Conservation (phyloP, 2,329 filamentous ascomycete genomes). For the Thyridium curvatum region DNA sequence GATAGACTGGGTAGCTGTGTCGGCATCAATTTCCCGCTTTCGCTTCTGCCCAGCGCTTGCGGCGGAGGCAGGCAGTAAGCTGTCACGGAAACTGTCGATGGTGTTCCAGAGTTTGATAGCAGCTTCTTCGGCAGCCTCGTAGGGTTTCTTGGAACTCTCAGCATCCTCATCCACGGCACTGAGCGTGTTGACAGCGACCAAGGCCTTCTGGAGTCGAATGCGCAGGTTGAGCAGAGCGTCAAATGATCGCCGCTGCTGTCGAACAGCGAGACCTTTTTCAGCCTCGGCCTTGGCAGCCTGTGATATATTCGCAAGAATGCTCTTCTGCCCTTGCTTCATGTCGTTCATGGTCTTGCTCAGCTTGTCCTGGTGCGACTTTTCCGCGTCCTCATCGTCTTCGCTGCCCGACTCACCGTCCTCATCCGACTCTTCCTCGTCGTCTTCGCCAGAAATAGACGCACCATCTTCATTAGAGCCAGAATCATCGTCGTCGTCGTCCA, state of each 20-base stretch:
- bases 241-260: conserved; percentile 77
- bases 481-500: conserved; percentile 26
- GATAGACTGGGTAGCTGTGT: conserved; percentile 47
- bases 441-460: conserved; percentile 14
- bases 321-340: conserved; percentile 62
- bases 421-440: conserved; percentile 26
- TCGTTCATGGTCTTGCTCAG: conserved; percentile 62
- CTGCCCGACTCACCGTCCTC: conserved; percentile 22
- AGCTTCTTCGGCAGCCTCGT: conserved; percentile 74
- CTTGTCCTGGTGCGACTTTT: conserved; percentile 41
- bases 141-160: conserved; percentile 37
- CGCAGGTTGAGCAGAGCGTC: conserved; percentile 84
- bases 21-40: conserved; percentile 45
- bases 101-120: conserved; percentile 80
- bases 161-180: conserved; percentile 36
- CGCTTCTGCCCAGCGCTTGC: conserved; percentile 43
- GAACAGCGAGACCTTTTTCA: conserved; percentile 80
- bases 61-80: conserved; percentile 43
- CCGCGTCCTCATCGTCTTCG: conserved; percentile 20
- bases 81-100: conserved; percentile 62
- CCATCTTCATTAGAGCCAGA: conserved; percentile 17
- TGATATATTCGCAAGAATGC: conserved; percentile 52
- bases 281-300: conserved; percentile 70
- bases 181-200: conserved; percentile 76
- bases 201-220: conserved; percentile 87